Evolutionary conservation across 116 monocot genomes (phyloP).

Genomic region (Cymodocea nodosa): DNA sequence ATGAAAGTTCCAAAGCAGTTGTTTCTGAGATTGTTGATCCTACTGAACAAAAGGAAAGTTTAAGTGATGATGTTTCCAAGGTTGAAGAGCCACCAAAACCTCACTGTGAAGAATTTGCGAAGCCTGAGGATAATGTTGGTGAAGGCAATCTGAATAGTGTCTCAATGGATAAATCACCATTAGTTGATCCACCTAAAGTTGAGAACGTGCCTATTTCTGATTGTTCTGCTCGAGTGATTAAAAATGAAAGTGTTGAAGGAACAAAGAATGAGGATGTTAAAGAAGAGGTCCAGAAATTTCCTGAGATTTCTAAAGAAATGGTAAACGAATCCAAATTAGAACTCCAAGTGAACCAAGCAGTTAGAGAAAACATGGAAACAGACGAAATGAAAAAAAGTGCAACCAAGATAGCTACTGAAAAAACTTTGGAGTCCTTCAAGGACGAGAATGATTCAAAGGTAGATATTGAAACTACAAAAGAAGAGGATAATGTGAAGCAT

Average conservation of each 20-base stretch:
- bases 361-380: neutral
- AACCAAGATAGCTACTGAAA: conserved; percentile 8
- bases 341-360: neutral
- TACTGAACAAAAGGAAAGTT: neutral
- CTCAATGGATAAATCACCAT: neutral
- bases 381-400: conserved; percentile 6
- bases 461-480: conserved; percentile 11
- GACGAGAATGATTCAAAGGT: conserved; percentile 10
- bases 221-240: neutral
- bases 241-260: neutral
- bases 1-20: neutral
- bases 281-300: neutral
- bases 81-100: neutral
- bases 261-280: neutral
- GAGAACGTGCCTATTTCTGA: neutral
- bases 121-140: neutral
- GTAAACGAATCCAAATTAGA: neutral
- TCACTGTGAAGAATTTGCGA: neutral
- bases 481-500: conserved; percentile 7
- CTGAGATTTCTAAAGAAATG: neutral
- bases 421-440: conserved; percentile 11
- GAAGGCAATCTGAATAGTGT: neutral
- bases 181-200: neutral
- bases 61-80: neutral
- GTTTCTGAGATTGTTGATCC: neutral